Conservation (phyloP, 2,329 filamentous ascomycete genomes). For the Penicillium polonicum region DNA sequence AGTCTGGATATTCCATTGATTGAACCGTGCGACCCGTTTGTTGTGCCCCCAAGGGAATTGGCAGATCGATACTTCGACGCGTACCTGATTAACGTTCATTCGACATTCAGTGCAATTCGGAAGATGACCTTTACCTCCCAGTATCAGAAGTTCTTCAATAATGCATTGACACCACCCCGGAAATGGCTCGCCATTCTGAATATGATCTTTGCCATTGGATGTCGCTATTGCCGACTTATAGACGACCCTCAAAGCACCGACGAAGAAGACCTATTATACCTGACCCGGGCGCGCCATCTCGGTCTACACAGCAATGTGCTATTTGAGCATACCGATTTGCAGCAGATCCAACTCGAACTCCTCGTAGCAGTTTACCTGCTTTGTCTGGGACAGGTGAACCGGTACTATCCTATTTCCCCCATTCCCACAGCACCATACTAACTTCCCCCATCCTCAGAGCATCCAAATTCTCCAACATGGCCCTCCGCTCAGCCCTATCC, state of each 20-base stretch:
- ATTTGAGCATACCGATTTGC: conserved; percentile 44
- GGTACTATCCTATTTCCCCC: conserved; percentile 25
- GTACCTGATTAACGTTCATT: conserved; percentile 43
- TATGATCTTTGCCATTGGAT: conserved; percentile 48
- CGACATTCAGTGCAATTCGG: conserved; percentile 43
- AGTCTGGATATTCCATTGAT: conserved; percentile 38
- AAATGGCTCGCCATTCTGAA: conserved; percentile 47
- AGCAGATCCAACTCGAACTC: conserved; percentile 45
- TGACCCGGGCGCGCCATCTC: conserved; percentile 42
- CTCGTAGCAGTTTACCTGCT: conserved; percentile 44
- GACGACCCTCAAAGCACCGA: conserved; percentile 26
- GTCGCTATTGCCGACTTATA: conserved; percentile 39
- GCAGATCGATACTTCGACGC: conserved; percentile 41
- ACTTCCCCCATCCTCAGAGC: conserved; percentile 28
- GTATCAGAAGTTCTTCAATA: conserved; percentile 36
- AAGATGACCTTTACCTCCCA: conserved; percentile 38
- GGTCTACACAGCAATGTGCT: conserved; percentile 36
- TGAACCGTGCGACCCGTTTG: conserved; percentile 37
- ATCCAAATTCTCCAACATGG: conserved; percentile 43
- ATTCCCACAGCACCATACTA: neutral
- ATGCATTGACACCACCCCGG: conserved; percentile 28
- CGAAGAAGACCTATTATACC: conserved; percentile 41
- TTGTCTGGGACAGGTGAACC: conserved; percentile 42
- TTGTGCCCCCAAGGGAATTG: conserved; percentile 36
- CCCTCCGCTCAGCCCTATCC: conserved; percentile 41